phyloP scores from a whole-genome alignment of 2,329 filamentous ascomycete species.

The Scolecobasidium constrictum region DNA sequence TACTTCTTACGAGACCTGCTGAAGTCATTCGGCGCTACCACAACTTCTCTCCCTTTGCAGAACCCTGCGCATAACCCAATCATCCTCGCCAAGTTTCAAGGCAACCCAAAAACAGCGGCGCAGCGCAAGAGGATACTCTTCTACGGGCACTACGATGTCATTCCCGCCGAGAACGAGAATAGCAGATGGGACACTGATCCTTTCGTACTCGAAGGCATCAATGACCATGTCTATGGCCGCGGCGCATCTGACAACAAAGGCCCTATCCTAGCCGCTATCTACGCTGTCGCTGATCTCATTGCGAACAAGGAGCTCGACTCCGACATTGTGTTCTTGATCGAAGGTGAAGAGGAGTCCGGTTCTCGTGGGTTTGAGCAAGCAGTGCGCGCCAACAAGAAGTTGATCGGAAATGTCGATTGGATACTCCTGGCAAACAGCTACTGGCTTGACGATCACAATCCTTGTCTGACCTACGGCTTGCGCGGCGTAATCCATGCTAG shows the following conservation, averaged over 20 bases:
- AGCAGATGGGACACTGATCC: constrained; percentile 81
- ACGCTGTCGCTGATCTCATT: constrained; percentile 81
- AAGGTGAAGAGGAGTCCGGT: constrained; percentile 93
- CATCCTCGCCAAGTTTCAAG: constrained; percentile 81
- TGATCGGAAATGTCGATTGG: constrained; percentile 87
- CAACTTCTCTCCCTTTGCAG: constrained; percentile 78
- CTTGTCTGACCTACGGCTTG: constrained; percentile 88
- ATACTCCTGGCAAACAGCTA: constrained; percentile 95
- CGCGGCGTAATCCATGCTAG: constrained; percentile 91
- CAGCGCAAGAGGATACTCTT: constrained; percentile 81
- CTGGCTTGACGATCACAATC: constrained; percentile 93
- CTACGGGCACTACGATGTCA: constrained; percentile 97
- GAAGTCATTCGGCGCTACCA: constrained; percentile 80
- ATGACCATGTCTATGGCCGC: constrained; percentile 88
- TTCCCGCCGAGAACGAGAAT: constrained; percentile 73
- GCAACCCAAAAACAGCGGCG: constrained; percentile 54
- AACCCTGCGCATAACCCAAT: constrained; percentile 71
- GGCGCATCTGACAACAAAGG: constrained; percentile 98
- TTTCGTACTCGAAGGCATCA: constrained; percentile 77
- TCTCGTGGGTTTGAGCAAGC: constrained; percentile 83
- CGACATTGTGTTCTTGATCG: constrained; percentile 87
- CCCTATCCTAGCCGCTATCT: constrained; percentile 85
- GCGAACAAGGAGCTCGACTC: constrained; percentile 75
- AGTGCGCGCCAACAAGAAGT: constrained; percentile 65
- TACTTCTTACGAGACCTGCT: constrained; percentile 85